Evolutionary conservation across 805 yeast genomes (phyloP).

Genomic region (Pachysolen tannophilus): DNA sequence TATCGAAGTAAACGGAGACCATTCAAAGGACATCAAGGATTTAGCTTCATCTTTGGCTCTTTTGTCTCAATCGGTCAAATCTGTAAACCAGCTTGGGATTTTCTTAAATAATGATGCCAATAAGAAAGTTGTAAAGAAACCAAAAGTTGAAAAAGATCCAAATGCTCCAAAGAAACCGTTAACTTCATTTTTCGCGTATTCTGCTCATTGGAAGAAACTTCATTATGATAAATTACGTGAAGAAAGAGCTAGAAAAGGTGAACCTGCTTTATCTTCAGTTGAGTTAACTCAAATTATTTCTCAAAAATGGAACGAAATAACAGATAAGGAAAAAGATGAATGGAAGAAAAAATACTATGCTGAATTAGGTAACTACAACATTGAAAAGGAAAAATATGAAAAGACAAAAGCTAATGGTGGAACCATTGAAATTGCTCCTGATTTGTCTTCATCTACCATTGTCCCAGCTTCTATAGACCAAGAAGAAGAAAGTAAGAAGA

Average conservation of each 20-base stretch:
- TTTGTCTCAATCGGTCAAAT: slow-evolving; percentile 20
- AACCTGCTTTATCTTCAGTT: slow-evolving; percentile 58
- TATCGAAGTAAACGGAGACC: slow-evolving; percentile 36
- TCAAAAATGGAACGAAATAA: slow-evolving; percentile 66
- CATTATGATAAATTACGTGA: slow-evolving; percentile 61
- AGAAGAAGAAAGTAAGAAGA: slow-evolving; percentile 18
- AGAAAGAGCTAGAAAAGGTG: slow-evolving; percentile 53
- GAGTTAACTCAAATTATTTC: slow-evolving; percentile 78
- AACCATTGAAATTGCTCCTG: slow-evolving; percentile 5
- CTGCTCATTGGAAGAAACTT: slow-evolving; percentile 67
- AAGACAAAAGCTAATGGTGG: slow-evolving; percentile 20
- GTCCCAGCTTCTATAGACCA: slow-evolving; percentile 16
- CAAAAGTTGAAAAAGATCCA: slow-evolving; percentile 59
- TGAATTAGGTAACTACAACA: slow-evolving; percentile 29
- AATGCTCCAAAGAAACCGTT: slow-evolving; percentile 94
- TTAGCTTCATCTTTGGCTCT: slow-evolving; percentile 32
- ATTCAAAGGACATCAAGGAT: slow-evolving; percentile 35
- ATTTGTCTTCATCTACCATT: too few species aligned
- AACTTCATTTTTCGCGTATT: slow-evolving; percentile 77
- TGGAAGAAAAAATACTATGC: slow-evolving; percentile 58
- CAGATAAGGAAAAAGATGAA: slow-evolving; percentile 60
- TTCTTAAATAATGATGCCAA: slow-evolving; percentile 22
- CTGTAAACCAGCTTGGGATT: slow-evolving; percentile 9
- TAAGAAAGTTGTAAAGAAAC: slow-evolving; percentile 41
- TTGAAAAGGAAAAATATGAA: slow-evolving; percentile 21